Evolutionary conservation across 148 eudicot genomes (phyloP).

Genomic region (Vaccinium darrowii): DNA sequence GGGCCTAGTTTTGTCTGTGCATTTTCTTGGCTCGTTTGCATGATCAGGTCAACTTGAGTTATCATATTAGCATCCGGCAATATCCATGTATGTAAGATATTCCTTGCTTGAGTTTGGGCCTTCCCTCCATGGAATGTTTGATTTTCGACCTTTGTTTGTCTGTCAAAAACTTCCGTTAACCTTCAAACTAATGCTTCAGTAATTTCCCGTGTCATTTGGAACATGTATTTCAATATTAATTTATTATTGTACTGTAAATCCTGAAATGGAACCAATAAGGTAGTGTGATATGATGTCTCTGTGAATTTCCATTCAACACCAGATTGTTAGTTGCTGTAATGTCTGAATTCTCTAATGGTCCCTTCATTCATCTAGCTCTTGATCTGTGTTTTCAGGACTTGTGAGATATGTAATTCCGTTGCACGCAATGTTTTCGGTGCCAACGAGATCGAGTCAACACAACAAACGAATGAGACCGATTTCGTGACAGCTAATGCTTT

Average conservation of each 20-base stretch:
- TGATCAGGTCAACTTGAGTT: background rate
- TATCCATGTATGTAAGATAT: background rate
- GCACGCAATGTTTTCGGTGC: slow-evolving; percentile 38
- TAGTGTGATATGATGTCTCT: background rate
- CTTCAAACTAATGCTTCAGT: background rate
- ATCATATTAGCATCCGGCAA: background rate
- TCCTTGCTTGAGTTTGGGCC: background rate
- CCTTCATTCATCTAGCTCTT: background rate
- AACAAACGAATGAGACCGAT: slow-evolving; percentile 27
- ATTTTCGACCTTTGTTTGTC: background rate
- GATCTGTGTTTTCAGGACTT: slow-evolving; percentile 30
- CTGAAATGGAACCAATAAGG: background rate
- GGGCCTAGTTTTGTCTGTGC: background rate
- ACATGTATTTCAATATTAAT: background rate
- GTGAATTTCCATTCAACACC: background rate
- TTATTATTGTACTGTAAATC: background rate
- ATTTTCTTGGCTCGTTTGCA: background rate
- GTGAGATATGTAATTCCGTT: slow-evolving; percentile 48
- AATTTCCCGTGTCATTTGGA: background rate
- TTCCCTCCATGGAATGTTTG: background rate
- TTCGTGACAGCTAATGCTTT: background rate
- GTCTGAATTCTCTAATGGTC: background rate
- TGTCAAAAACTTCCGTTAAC: background rate
- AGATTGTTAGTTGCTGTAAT: background rate
- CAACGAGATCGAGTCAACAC: slow-evolving; percentile 26